These are phyloP conservation scores for Medicago ruthenica DNA, from an alignment of 306 rosid genomes.

Conservation along the genomic window DNA sequence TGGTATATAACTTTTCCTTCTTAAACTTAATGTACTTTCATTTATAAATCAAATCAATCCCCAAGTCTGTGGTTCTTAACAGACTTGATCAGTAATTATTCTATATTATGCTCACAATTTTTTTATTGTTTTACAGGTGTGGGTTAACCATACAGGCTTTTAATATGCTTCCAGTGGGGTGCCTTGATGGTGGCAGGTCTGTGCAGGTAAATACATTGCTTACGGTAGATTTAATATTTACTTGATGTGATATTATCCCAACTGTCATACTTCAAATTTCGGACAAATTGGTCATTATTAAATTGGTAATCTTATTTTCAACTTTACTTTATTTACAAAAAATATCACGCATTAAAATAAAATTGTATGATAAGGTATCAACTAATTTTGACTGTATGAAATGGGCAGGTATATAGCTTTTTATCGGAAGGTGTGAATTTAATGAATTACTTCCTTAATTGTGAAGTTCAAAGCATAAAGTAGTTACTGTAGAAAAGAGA, in stretches of 20 bases:
- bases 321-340: not conserved
- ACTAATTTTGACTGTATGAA: not conserved
- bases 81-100: conserved; percentile 26
- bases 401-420: not conserved
- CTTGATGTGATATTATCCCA: conserved; percentile 1
- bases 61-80: conserved; percentile 38
- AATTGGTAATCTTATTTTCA: not conserved
- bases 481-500: conserved; percentile 4
- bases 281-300: not conserved
- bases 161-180: conserved; percentile 98
- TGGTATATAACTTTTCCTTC: conserved; percentile 67
- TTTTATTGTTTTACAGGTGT: conserved; percentile 69
- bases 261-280: not conserved
- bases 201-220: conserved; percentile 67
- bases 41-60: conserved; percentile 27
- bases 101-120: conserved; percentile 28
- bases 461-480: conserved; percentile 7
- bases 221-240: conserved; percentile 27
- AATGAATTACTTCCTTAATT: not conserved
- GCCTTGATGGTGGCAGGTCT: conserved; percentile 99
- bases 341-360: not conserved
- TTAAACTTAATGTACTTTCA: conserved; percentile 40
- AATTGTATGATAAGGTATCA: not conserved
- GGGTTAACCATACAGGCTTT: conserved; percentile 94
- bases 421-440: conserved; percentile 3